Percentiles rank a stretch among this genome's conserved stretches.
phyloP scores from a whole-genome alignment of 1,284 basidiomycete genomes.

The Amylostereum areolatum region DNA sequence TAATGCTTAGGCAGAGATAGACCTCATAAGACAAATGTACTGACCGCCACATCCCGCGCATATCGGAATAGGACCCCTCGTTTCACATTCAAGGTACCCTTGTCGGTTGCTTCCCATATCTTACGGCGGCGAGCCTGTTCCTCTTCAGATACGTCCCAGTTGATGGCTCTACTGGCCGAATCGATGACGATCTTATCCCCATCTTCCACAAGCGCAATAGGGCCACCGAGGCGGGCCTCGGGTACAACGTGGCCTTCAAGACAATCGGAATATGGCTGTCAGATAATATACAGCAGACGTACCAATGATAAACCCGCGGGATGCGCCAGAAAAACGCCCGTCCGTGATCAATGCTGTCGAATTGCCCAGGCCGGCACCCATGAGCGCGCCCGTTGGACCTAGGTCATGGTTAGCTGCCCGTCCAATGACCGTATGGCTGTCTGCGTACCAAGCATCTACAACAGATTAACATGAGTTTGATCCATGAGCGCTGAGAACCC shows the following conservation, averaged over 20 bases:
- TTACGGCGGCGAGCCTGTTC: slow-evolving; percentile 69
- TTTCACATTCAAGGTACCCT: slow-evolving; percentile 62
- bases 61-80: slow-evolving; percentile 70
- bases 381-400: slow-evolving; percentile 78
- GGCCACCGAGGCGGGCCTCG: slow-evolving; percentile 89
- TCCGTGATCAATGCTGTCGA: slow-evolving; percentile 94
- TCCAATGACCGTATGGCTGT: not conserved
- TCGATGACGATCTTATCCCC: slow-evolving; percentile 87
- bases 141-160: slow-evolving; percentile 77
- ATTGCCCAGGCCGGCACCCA: slow-evolving; percentile 88
- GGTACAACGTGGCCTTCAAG: slow-evolving; percentile 83
- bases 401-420: not conserved
- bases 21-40: slow-evolving; percentile 22
- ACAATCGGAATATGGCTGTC: not conserved
- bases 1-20: slow-evolving; percentile 8
- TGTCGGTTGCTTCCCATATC: slow-evolving; percentile 67
- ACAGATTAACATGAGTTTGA: slow-evolving; percentile 4
- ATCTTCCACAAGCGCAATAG: slow-evolving; percentile 91
- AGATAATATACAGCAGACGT: slow-evolving; percentile 7
- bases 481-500: slow-evolving; percentile 5
- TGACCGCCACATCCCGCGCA: slow-evolving; percentile 74
- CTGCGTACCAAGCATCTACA: slow-evolving; percentile 34
- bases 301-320: slow-evolving; percentile 62
- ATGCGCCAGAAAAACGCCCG: slow-evolving; percentile 89
- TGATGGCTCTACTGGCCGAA: slow-evolving; percentile 71